A percentile compares a stretch with the other conserved stretches of the same genome.
Conservation (phyloP, 2,329 filamentous ascomycete genomes). For the Penicillium sp. region DNA sequence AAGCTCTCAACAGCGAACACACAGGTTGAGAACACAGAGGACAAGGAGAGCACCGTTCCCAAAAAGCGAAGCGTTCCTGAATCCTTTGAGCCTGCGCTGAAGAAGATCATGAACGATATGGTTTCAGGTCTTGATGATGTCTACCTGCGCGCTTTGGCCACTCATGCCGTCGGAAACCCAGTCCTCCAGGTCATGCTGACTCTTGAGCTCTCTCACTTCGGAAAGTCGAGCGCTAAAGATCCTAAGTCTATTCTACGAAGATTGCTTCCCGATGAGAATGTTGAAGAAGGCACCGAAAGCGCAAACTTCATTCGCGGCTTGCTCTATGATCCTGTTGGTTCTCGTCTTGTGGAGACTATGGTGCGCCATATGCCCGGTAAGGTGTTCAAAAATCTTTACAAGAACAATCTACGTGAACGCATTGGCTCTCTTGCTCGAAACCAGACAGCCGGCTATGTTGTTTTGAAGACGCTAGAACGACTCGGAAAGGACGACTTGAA, state of each 20-base stretch:
- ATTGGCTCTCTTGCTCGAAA: slow-evolving; percentile 83
- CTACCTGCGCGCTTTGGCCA: slow-evolving; percentile 79
- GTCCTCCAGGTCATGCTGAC: slow-evolving; percentile 88
- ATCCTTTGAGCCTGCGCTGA: slow-evolving; percentile 73
- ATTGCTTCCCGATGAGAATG: slow-evolving; percentile 76
- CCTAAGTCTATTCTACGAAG: slow-evolving; percentile 70
- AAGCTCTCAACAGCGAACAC: slow-evolving; percentile 56
- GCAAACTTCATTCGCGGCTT: slow-evolving; percentile 82
- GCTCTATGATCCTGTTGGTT: slow-evolving; percentile 87
- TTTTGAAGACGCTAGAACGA: slow-evolving; percentile 77
- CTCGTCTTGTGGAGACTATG: slow-evolving; percentile 84
- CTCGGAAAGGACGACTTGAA: slow-evolving; percentile 83
- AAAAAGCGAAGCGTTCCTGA: slow-evolving; percentile 66
- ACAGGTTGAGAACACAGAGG: slow-evolving; percentile 49
- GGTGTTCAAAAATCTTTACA: slow-evolving; percentile 85
- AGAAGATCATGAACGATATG: slow-evolving; percentile 79
- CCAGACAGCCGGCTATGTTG: slow-evolving; percentile 85
- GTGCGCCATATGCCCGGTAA: slow-evolving; percentile 80
- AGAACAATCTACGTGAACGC: slow-evolving; percentile 74
- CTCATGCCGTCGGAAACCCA: slow-evolving; percentile 87
- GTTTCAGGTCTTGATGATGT: slow-evolving; percentile 74
- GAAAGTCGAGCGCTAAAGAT: slow-evolving; percentile 66
- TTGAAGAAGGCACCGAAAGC: slow-evolving; percentile 71
- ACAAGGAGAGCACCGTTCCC: slow-evolving; percentile 20
- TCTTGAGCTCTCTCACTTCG: slow-evolving; percentile 75